A percentile compares a stretch with the other conserved stretches of the same genome.
Conservation (phyloP, 2,329 filamentous ascomycete species). For the Epichloe bromicola region DNA sequence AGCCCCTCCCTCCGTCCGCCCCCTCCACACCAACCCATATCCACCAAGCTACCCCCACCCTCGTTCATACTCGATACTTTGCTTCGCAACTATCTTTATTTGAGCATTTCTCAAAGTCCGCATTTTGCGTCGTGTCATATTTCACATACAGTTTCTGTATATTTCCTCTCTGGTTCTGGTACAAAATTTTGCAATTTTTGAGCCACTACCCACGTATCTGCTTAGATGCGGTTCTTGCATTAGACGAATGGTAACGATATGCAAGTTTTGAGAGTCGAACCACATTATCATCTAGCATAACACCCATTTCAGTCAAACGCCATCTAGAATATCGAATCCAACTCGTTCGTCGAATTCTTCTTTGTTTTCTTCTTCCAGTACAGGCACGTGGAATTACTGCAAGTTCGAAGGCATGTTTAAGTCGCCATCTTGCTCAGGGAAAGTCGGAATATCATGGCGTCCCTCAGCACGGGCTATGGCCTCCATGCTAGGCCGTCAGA, state of each 20-base stretch:
- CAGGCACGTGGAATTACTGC: background rate
- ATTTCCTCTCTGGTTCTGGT: background rate
- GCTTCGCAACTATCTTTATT: background rate
- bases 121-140: background rate
- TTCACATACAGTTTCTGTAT: background rate
- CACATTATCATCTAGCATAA: background rate
- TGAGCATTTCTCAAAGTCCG: background rate
- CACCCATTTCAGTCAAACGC: background rate
- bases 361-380: background rate
- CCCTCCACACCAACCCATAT: background rate
- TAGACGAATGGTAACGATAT: background rate
- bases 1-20: background rate
- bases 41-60: background rate
- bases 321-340: too few species aligned
- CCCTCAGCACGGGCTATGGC: conserved; percentile 26
- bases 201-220: background rate
- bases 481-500: conserved; percentile 27
- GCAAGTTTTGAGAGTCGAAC: background rate
- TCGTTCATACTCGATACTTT: background rate
- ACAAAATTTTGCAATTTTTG: background rate
- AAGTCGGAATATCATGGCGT: conserved; percentile 29
- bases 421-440: conserved; percentile 8
- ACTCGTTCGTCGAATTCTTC: too few species aligned
- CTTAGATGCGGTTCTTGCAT: background rate
- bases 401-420: conserved; percentile 9